These are phyloP conservation scores for Podospora anserina DNA, from an alignment of 495 filamentous ascomycete genomes.

Conservation along the genomic window DNA sequence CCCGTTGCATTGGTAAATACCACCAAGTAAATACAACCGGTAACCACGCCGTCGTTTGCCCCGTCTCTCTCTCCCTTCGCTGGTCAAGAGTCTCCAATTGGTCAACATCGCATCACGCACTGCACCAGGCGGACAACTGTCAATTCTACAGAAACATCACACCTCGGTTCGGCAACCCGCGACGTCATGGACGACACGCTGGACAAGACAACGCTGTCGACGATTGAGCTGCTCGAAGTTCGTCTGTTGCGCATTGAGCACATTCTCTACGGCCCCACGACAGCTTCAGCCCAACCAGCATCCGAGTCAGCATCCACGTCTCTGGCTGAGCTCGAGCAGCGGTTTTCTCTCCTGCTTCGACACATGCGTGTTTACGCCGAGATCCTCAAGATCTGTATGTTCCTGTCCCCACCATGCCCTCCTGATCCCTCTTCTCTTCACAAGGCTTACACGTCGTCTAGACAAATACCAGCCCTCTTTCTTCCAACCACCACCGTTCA, in stretches of 20 bases:
- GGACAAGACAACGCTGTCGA: constrained; percentile 54
- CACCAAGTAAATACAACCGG: background rate
- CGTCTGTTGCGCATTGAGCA: constrained; percentile 73
- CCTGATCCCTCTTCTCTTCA: background rate
- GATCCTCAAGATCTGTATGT: constrained; percentile 50
- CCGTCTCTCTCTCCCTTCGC: background rate
- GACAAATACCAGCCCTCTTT: constrained; percentile 47
- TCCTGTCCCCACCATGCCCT: background rate
- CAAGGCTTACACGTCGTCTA: constrained; percentile 23
- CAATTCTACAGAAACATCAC: background rate
- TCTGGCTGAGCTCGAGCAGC: constrained; percentile 62
- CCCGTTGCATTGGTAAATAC: constrained; percentile 6
- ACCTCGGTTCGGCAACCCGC: background rate
- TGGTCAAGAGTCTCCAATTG: background rate
- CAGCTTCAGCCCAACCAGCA: constrained; percentile 39
- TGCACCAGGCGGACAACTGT: background rate
- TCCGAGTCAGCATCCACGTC: constrained; percentile 47
- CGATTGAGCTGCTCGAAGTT: constrained; percentile 72
- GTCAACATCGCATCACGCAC: background rate
- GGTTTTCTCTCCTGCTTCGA: constrained; percentile 39
- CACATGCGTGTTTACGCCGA: constrained; percentile 46
- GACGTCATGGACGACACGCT: constrained; percentile 45
- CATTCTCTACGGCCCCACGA: constrained; percentile 58
- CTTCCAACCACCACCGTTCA: constrained; percentile 41
- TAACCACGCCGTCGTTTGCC: background rate